phyloP scores from a whole-genome alignment of 805 yeast species.

The Metschnikowia henanensis region DNA sequence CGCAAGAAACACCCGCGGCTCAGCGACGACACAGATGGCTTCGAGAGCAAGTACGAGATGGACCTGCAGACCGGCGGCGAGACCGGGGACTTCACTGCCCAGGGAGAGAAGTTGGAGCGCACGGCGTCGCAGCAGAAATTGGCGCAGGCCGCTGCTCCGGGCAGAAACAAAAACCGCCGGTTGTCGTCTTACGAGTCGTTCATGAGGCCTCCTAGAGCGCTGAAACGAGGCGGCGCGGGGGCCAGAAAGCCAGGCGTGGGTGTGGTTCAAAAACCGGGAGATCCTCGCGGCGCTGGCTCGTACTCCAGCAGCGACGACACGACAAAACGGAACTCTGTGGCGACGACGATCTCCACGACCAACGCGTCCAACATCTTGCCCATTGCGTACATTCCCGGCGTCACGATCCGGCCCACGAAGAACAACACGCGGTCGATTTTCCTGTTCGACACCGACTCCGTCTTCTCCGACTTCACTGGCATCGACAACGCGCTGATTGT shows the following conservation, averaged over 20 bases:
- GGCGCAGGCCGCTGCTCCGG: slow-evolving; percentile 2
- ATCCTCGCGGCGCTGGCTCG: slow-evolving; percentile 2
- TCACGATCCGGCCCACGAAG: slow-evolving; percentile 58
- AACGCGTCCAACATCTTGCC: slow-evolving; percentile 88
- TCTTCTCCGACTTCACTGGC: slow-evolving; percentile 44
- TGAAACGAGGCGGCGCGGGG: slow-evolving; percentile 3
- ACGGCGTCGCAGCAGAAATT: slow-evolving; percentile 2
- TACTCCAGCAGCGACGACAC: slow-evolving; percentile 11
- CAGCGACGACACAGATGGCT: slow-evolving; percentile 22
- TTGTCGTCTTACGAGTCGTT: slow-evolving; percentile 44
- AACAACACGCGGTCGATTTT: slow-evolving; percentile 45
- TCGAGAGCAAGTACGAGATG: slow-evolving; percentile 14
- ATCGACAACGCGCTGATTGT: slow-evolving; percentile 48
- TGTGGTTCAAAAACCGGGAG: neutral
- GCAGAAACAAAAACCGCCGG: slow-evolving; percentile 20
- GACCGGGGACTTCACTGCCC: slow-evolving; percentile 2
- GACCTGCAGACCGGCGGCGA: slow-evolving; percentile 11
- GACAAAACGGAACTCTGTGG: slow-evolving; percentile 39
- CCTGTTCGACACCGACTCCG: slow-evolving; percentile 41
- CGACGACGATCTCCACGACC: slow-evolving; percentile 65
- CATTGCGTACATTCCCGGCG: slow-evolving; percentile 94
- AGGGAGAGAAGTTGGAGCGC: slow-evolving; percentile 13
- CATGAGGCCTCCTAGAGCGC: slow-evolving; percentile 36
- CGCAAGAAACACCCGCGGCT: slow-evolving; percentile 32
- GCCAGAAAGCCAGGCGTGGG: neutral